Evolutionary conservation across 164 flowering plant genomes (phyloP), one percentile per base, ranked within the genome.

Genomic region (Protea cynaroides): DNA sequence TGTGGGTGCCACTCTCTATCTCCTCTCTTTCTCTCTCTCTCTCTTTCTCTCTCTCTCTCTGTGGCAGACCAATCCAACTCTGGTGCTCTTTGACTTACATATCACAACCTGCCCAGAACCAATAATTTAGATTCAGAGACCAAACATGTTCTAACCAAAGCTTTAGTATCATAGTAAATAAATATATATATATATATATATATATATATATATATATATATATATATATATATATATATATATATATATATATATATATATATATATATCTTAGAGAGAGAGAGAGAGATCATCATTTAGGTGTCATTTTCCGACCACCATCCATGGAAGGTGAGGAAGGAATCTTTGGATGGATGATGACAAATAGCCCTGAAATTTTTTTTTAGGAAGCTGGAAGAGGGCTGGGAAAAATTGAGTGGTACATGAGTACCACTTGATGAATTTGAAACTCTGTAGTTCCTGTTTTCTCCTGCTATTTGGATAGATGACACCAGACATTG

Each of bases 291-390:
- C 24, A 43, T 56, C 25, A 22, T 3, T 15, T 40, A 8, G 67
- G 18, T n/a, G 54, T 44, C 61, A 25, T 25, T 56, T 24, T 56
- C 40, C 43, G 43, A 15, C 61, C 40, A 56, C 25, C 40, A 56
- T 44, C 61, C 4, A 43, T n/a, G 60, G 53, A 44, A 52, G 43
- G 9, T 13, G 49, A 22, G 60, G 10, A 1, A 55, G 57, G 59
- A 62, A 56, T 62, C 61, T 62, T 57, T 25, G 3, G 22, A 25
- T 25, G 71, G 46, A 36, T 53, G 47, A 55, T 62, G 62, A 15
- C 61, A 69, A 60, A 21, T 61, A 40, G 54, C n/a, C 54, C 18
- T 19, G n/a, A 25, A 22, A 37, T 22, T 25, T 34, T 55, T 8
- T 23, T 11, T 21, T 7, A 43, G 40, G 12, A 22, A 0, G 14